phyloP scores from a whole-genome alignment of 768 basidiomycete species.

The Termitomyces bulborhizus region DNA sequence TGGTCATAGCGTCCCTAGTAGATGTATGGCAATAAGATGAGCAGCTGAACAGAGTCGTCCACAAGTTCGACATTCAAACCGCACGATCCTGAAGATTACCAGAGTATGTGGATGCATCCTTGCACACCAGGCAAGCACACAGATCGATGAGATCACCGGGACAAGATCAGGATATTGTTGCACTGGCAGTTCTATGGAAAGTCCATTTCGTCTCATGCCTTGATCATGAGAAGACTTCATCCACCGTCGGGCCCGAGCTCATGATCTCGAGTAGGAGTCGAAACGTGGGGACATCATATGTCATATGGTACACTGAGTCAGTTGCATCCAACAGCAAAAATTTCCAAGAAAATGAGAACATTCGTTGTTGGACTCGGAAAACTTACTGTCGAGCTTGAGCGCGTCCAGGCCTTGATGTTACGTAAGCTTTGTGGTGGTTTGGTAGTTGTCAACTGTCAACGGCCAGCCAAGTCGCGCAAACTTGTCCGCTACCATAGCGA shows the following conservation, averaged over 20 bases:
- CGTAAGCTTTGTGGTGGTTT: slow-evolving; percentile 14
- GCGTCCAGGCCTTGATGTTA: slow-evolving; percentile 9
- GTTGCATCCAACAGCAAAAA: not conserved
- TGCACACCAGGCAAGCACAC: too few relatives aligned
- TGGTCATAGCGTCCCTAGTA: not conserved
- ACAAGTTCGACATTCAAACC: not conserved
- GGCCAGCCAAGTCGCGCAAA: slow-evolving; percentile 22
- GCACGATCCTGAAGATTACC: not conserved
- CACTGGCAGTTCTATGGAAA: not conserved
- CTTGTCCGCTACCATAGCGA: slow-evolving; percentile 21
- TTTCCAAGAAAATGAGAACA: not conserved
- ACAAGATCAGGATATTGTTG: not conserved
- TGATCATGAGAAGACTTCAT: not conserved
- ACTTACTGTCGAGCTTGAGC: too few relatives aligned
- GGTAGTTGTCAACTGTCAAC: slow-evolving; percentile 27
- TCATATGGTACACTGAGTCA: not conserved
- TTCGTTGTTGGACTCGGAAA: too few relatives aligned
- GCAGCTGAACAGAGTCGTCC: not conserved
- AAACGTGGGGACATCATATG: not conserved
- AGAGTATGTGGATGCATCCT: not conserved
- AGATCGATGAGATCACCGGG: not conserved
- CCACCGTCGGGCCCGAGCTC: not conserved
- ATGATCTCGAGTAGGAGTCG: not conserved
- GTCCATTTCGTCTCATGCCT: not conserved
- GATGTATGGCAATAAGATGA: not conserved